Evolutionary conservation across 768 basidiomycete genomes (phyloP).

Genomic region (Macrocybe gigantea): DNA sequence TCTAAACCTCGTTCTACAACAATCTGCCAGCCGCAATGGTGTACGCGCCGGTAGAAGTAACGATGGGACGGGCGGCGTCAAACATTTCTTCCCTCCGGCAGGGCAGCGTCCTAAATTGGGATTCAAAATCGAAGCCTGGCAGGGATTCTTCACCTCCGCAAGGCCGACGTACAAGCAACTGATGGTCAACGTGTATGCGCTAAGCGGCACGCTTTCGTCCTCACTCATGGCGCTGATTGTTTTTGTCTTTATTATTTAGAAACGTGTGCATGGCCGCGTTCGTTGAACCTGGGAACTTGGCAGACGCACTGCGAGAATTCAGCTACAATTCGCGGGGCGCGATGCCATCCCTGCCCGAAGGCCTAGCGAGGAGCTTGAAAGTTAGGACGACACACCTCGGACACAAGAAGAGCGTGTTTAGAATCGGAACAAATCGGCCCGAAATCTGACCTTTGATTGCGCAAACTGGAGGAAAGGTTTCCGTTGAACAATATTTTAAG

Average conservation of each 20-base stretch:
- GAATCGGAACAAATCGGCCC: conserved; percentile 30
- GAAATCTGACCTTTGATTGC: conserved; percentile 38
- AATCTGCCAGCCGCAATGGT: conserved; percentile 39
- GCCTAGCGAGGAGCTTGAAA: conserved; percentile 48
- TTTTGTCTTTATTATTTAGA: conserved; percentile 14
- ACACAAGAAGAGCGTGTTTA: conserved; percentile 45
- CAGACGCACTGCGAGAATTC: conserved; percentile 50
- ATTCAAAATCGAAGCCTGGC: conserved; percentile 29
- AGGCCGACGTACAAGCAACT: conserved; percentile 42
- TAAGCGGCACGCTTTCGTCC: background rate
- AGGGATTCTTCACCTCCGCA: conserved; percentile 46
- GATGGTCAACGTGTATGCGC: conserved; percentile 46
- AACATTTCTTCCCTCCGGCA: conserved; percentile 46
- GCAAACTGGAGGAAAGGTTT: conserved; percentile 43
- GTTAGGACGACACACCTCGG: conserved; percentile 54
- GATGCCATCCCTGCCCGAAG: conserved; percentile 38
- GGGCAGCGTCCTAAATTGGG: conserved; percentile 21
- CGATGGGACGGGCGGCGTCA: conserved; percentile 5
- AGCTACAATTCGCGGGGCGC: conserved; percentile 30
- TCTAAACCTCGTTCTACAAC: conserved; percentile 51
- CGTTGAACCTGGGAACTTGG: conserved; percentile 55
- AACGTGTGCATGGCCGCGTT: conserved; percentile 56
- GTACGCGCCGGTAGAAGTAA: conserved; percentile 44
- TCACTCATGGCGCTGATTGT: background rate
- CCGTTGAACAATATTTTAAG: conserved; percentile 60